phyloP scores from a whole-genome alignment of 2,329 filamentous ascomycete species.

The Westerdykella ornata region DNA sequence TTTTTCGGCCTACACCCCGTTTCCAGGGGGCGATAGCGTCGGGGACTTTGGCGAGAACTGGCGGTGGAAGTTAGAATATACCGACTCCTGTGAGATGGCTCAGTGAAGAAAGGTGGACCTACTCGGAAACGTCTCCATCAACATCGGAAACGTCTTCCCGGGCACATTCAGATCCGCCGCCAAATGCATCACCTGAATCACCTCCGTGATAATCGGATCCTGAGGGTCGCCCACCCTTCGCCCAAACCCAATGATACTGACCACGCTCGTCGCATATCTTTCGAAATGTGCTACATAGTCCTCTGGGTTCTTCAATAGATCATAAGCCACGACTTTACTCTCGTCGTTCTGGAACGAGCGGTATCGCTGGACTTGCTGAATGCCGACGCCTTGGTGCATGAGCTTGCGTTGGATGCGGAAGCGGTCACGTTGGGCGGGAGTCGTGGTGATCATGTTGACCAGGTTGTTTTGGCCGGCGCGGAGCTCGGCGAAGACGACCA shows the following conservation, averaged over 20 bases:
- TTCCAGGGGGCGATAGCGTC: slow-evolving; percentile 30
- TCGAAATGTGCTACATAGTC: slow-evolving; percentile 49
- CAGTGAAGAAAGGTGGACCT: not conserved
- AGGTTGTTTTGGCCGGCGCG: slow-evolving; percentile 32
- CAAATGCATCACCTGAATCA: slow-evolving; percentile 50
- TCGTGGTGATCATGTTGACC: slow-evolving; percentile 32
- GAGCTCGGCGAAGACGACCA: slow-evolving; percentile 42
- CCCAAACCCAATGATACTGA: slow-evolving; percentile 51
- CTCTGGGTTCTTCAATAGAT: slow-evolving; percentile 40
- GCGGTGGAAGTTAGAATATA: not conserved
- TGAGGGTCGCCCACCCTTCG: slow-evolving; percentile 45
- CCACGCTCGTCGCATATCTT: slow-evolving; percentile 48
- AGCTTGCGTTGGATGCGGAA: slow-evolving; percentile 30
- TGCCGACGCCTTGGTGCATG: slow-evolving; percentile 33
- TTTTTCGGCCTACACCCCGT: slow-evolving; percentile 24
- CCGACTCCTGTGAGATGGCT: slow-evolving; percentile 27
- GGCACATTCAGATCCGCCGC: slow-evolving; percentile 46
- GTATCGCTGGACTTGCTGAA: slow-evolving; percentile 50
- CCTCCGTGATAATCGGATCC: slow-evolving; percentile 53
- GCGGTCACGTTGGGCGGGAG: slow-evolving; percentile 23
- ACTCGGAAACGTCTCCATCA: slow-evolving; percentile 49
- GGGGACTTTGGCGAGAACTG: slow-evolving; percentile 23
- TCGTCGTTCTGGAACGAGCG: slow-evolving; percentile 55
- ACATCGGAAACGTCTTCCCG: slow-evolving; percentile 50
- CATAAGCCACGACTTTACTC: slow-evolving; percentile 50